Conservation (phyloP, 2,329 filamentous ascomycete genomes). For the Paecilomyces variotii region DNA sequence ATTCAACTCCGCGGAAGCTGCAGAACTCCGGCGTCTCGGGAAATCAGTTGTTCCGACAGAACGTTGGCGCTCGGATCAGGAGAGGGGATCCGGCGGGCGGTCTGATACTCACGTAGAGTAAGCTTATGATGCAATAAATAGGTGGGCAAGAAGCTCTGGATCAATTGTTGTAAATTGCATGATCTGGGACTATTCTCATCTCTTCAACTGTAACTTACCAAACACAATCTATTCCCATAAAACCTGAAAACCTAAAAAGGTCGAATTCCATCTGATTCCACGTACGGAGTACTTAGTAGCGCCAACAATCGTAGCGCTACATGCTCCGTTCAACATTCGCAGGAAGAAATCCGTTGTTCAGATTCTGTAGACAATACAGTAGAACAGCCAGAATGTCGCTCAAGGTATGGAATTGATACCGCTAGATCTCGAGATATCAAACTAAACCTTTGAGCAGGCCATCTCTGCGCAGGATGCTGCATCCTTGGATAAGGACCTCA, state of each 20-base stretch:
- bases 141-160: not conserved
- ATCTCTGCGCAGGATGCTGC: slow-evolving; percentile 80
- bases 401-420: slow-evolving; percentile 20
- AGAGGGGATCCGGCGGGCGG: not conserved
- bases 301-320: slow-evolving; percentile 4
- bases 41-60: slow-evolving; percentile 16
- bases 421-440: not conserved
- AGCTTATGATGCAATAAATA: slow-evolving; percentile 12
- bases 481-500: slow-evolving; percentile 85
- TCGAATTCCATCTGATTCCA: not conserved
- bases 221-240: not conserved
- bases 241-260: not conserved
- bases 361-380: slow-evolving; percentile 15
- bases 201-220: not conserved
- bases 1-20: slow-evolving; percentile 20
- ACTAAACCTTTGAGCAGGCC: slow-evolving; percentile 48
- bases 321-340: slow-evolving; percentile 19
- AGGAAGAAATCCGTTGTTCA: slow-evolving; percentile 7
- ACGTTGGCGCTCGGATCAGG: not conserved
- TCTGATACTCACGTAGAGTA: slow-evolving; percentile 11
- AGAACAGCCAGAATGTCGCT: slow-evolving; percentile 33
- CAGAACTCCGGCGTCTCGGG: slow-evolving; percentile 13
- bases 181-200: not conserved
- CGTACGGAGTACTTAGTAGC: not conserved
- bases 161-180: not conserved